A percentile compares a stretch with the other conserved stretches of the same genome.
Evolutionary conservation across 495 filamentous ascomycete genomes (phyloP).

Genomic region (Aspergillus baeticus): DNA sequence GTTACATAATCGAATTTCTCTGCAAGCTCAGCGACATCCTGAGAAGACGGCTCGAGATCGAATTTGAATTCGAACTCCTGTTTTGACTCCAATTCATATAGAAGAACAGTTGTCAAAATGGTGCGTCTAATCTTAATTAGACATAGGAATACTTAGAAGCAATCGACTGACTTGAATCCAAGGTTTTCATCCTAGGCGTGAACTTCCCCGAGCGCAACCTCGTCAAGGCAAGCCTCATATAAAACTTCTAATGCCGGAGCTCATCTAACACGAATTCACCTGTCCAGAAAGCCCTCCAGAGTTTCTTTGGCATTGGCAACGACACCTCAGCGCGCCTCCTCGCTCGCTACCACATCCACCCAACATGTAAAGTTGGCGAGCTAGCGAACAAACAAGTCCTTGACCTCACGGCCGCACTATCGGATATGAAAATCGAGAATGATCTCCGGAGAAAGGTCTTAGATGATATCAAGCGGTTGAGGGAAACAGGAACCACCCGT

Average conservation of each 20-base stretch:
- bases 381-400: slow-evolving; percentile 70
- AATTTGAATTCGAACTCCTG: neutral
- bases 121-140: slow-evolving; percentile 16
- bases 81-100: neutral
- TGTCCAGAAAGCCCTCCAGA: slow-evolving; percentile 75
- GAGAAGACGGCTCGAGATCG: slow-evolving; percentile 6
- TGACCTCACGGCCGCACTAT: slow-evolving; percentile 78
- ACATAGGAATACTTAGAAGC: neutral
- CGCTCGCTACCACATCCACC: slow-evolving; percentile 83
- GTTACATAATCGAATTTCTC: slow-evolving; percentile 34
- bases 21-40: slow-evolving; percentile 16
- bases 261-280: slow-evolving; percentile 16
- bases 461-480: slow-evolving; percentile 82
- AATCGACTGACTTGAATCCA: slow-evolving; percentile 5
- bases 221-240: slow-evolving; percentile 61
- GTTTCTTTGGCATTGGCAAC: slow-evolving; percentile 87
- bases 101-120: slow-evolving; percentile 28
- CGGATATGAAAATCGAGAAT: slow-evolving; percentile 91
- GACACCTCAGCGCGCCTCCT: slow-evolving; percentile 70
- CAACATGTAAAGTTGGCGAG: slow-evolving; percentile 69
- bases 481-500: slow-evolving; percentile 88
- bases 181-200: slow-evolving; percentile 82
- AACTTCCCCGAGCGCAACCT: slow-evolving; percentile 82
- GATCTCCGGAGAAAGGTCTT: slow-evolving; percentile 72
- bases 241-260: slow-evolving; percentile 1